Conservation (phyloP, 257 asterid genomes). For the Salvia hispanica region DNA sequence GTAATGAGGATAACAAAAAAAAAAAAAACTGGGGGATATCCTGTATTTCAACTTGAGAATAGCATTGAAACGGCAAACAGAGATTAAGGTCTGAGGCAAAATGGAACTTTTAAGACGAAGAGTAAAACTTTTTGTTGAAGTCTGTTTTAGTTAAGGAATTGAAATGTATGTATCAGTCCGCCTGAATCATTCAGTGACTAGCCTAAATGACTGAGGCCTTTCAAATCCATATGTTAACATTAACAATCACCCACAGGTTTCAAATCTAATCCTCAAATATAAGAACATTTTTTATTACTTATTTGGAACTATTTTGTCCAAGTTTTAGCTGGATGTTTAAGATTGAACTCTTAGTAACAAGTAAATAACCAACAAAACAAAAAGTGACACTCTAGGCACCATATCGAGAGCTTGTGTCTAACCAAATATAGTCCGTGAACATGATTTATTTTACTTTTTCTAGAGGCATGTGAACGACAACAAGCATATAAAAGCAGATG, state of each 20-base stretch:
- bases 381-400: slow-evolving; percentile 12
- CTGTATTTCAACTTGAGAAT: neutral
- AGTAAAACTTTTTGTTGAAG: neutral
- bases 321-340: neutral
- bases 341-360: slow-evolving; percentile 2
- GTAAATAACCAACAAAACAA: neutral
- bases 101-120: neutral
- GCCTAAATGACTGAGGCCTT: neutral
- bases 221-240: neutral
- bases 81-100: neutral
- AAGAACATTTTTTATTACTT: too few species aligned
- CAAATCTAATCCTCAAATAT: neutral
- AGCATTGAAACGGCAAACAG: neutral
- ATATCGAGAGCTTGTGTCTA: neutral
- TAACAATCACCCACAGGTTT: neutral
- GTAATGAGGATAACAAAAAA: neutral
- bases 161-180: neutral
- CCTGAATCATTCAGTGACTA: neutral
- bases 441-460: neutral
- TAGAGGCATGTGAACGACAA: neutral
- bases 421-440: neutral
- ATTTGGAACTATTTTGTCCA: too few species aligned
- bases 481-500: neutral
- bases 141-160: neutral
- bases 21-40: neutral